A percentile compares a stretch with the other conserved stretches of the same genome.
These are phyloP conservation scores for Medicago ruthenica DNA, from an alignment of 306 rosid genomes.

Conservation along the genomic window DNA sequence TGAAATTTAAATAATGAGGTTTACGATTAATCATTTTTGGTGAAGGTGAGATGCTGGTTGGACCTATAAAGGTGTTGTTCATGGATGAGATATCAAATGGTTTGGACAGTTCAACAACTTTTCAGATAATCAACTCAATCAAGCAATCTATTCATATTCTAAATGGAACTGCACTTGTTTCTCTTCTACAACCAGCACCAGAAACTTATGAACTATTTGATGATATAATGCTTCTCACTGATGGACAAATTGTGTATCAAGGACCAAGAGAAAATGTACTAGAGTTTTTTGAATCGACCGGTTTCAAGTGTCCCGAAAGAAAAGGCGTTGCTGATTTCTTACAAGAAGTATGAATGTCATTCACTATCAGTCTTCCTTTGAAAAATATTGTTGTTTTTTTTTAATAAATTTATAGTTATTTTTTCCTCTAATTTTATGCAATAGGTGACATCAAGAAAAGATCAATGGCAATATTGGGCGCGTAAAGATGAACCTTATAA, in stretches of 20 bases:
- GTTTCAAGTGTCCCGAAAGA: slow-evolving; percentile 77
- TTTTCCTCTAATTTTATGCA: slow-evolving; percentile 11
- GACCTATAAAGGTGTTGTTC: slow-evolving; percentile 73
- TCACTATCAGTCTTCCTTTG: neutral
- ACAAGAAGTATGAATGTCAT: slow-evolving; percentile 41
- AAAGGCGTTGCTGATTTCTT: slow-evolving; percentile 78
- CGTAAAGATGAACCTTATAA: slow-evolving; percentile 63
- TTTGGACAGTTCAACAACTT: slow-evolving; percentile 86
- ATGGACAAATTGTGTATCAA: slow-evolving; percentile 77
- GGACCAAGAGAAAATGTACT: slow-evolving; percentile 70
- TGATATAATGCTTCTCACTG: slow-evolving; percentile 62
- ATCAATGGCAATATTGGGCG: slow-evolving; percentile 88
- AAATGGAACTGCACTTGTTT: slow-evolving; percentile 67
- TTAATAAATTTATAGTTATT: neutral
- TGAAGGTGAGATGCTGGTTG: slow-evolving; percentile 84
- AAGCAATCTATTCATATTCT: slow-evolving; percentile 71
- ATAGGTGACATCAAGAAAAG: slow-evolving; percentile 60
- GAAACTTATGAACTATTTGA: slow-evolving; percentile 68
- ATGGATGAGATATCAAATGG: slow-evolving; percentile 94
- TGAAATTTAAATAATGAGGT: neutral
- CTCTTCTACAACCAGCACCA: slow-evolving; percentile 60
- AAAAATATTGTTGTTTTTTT: neutral
- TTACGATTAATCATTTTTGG: neutral
- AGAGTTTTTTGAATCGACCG: slow-evolving; percentile 59
- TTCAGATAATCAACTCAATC: slow-evolving; percentile 72